These are phyloP conservation scores for Fusarium tjaetaba DNA, from an alignment of 2,329 filamentous ascomycete species.

Conservation along the genomic window DNA sequence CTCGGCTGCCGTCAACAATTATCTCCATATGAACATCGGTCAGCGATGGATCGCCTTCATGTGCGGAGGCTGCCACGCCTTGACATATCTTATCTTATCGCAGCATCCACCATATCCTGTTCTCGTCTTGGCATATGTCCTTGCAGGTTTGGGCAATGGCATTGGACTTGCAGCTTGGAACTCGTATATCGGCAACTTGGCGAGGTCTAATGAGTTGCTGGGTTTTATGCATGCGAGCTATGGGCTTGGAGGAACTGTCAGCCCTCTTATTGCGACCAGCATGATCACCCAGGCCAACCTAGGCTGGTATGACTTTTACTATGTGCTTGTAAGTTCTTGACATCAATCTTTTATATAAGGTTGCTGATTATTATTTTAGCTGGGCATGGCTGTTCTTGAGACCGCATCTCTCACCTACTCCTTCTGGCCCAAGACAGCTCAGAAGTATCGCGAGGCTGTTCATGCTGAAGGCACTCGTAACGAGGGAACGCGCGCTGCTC, in stretches of 20 bases:
- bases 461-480: slow-evolving; percentile 37
- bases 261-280: slow-evolving; percentile 75
- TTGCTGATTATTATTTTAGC: neutral
- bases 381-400: slow-evolving; percentile 4
- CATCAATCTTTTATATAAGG: rapidly evolving
- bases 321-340: slow-evolving; percentile 53
- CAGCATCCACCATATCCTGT: slow-evolving; percentile 75
- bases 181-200: slow-evolving; percentile 71
- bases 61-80: slow-evolving; percentile 66
- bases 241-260: slow-evolving; percentile 72
- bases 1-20: slow-evolving; percentile 70
- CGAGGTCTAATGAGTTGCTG: slow-evolving; percentile 73
- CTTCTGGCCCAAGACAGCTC: slow-evolving; percentile 71
- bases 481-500: slow-evolving; percentile 34
- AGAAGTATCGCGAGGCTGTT: slow-evolving; percentile 56
- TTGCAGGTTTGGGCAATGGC: slow-evolving; percentile 77
- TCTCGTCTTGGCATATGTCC: slow-evolving; percentile 70
- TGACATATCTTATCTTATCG: slow-evolving; percentile 70
- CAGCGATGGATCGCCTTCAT: slow-evolving; percentile 68
- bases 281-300: slow-evolving; percentile 71
- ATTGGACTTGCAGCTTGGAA: slow-evolving; percentile 67
- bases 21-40: slow-evolving; percentile 43
- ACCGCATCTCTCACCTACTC: slow-evolving; percentile 54
- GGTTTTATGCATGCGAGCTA: slow-evolving; percentile 76
- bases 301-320: slow-evolving; percentile 79